Evolutionary conservation across 2,329 filamentous ascomycete species (phyloP).

Genomic region (Alternaria burnsii): DNA sequence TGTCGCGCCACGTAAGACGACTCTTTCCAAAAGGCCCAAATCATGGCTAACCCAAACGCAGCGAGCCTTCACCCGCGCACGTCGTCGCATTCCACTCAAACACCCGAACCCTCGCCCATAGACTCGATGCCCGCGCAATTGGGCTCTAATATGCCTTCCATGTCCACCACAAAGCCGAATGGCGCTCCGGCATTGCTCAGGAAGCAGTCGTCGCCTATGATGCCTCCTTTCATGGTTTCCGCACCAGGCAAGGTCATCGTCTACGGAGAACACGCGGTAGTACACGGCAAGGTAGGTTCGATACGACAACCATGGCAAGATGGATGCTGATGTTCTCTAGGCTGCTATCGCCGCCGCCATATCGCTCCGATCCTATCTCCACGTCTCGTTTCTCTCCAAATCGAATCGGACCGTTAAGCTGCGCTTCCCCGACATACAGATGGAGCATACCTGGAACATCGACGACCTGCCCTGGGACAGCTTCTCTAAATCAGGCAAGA

Average conservation of each 20-base stretch:
- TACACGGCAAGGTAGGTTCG: slow-evolving; percentile 81
- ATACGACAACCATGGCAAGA: not conserved
- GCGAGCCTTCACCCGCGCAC: slow-evolving; percentile 34
- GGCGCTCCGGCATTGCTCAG: slow-evolving; percentile 32
- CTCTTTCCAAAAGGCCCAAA: not conserved
- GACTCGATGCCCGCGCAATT: slow-evolving; percentile 42
- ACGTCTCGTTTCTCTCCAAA: slow-evolving; percentile 93
- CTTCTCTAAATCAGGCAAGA: slow-evolving; percentile 83
- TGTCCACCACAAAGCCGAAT: slow-evolving; percentile 18
- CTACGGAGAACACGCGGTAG: slow-evolving; percentile 97
- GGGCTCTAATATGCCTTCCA: slow-evolving; percentile 31
- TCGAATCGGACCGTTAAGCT: slow-evolving; percentile 87
- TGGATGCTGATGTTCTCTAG: slow-evolving; percentile 54
- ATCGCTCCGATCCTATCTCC: slow-evolving; percentile 93
- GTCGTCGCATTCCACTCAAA: slow-evolving; percentile 38
- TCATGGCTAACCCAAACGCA: slow-evolving; percentile 26
- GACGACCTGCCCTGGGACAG: slow-evolving; percentile 86
- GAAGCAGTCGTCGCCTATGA: slow-evolving; percentile 64
- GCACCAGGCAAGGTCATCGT: slow-evolving; percentile 98
- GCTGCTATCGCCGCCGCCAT: slow-evolving; percentile 94
- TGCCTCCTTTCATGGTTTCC: slow-evolving; percentile 96
- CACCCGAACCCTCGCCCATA: slow-evolving; percentile 38
- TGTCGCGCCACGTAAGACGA: slow-evolving; percentile 34
- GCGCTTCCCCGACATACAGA: slow-evolving; percentile 87
- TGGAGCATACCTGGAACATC: slow-evolving; percentile 94